Conservation (phyloP, 176 grass and related monocot species). For the Lolium rigidum region DNA sequence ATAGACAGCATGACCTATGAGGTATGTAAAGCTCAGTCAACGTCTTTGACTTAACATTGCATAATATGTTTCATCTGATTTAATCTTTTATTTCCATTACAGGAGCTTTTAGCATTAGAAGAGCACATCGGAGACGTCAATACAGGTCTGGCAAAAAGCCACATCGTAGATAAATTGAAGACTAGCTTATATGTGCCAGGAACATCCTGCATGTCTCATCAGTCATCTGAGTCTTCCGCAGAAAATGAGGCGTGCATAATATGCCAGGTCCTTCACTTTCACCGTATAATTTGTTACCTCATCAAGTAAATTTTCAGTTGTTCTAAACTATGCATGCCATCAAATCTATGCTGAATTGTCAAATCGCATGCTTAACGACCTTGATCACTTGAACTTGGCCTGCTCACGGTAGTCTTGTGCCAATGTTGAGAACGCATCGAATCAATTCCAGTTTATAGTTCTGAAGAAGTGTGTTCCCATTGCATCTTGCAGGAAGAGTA, state of each 20-base stretch:
- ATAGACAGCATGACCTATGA: slow-evolving; percentile 81
- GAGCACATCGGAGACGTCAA: slow-evolving; percentile 78
- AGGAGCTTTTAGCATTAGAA: slow-evolving; percentile 82
- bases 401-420: neutral
- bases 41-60: neutral
- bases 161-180: slow-evolving; percentile 60
- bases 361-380: neutral
- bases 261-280: slow-evolving; percentile 72
- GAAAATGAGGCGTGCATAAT: slow-evolving; percentile 75
- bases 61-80: slow-evolving; percentile 22
- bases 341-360: neutral
- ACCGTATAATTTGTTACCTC: slow-evolving; percentile 20
- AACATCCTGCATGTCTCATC: slow-evolving; percentile 44
- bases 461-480: slow-evolving; percentile 11
- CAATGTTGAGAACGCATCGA: neutral
- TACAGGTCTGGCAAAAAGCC: slow-evolving; percentile 64
- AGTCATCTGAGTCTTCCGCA: slow-evolving; percentile 43
- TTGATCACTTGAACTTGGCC: neutral
- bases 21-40: slow-evolving; percentile 51
- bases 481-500: slow-evolving; percentile 62
- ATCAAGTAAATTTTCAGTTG: neutral
- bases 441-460: neutral
- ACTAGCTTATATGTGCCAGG: slow-evolving; percentile 53
- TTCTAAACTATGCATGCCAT: slow-evolving; percentile 16
- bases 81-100: slow-evolving; percentile 34